Base-by-base conservation (phyloP, 129 eudicot species). In the Lonicera japonica region DNA sequence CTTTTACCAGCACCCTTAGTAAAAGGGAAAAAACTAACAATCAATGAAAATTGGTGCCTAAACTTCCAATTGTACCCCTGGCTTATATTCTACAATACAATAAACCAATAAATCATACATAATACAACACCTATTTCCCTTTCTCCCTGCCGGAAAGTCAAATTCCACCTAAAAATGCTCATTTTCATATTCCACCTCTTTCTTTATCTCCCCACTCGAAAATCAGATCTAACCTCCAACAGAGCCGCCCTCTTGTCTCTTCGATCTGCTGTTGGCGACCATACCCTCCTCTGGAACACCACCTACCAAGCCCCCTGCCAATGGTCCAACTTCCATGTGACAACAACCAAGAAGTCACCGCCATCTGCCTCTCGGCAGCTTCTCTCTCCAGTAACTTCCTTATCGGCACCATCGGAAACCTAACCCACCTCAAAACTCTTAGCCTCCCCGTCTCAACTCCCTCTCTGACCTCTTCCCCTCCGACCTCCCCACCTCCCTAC, bases 361-460 rank as follows among this genome's bases (percentile, higher is more conserved):
- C 3, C 0, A 74, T 81, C 54, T 76, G 58, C 10, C 83, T 81
- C 25, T 83, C 83, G 0, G 76, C 34, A 8, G 25, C 13, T 25
- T 58, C 63, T 11, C 79, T 81, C 2, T 22, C 67, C 15, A 80
- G 87, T 23, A 11, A 24, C 38, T 29, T 81, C 12, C 80, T 80
- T 1, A 2, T 7, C 2, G 60, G 25, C 23, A 22, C 82, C 63
- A 25, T 81, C 29, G 73, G 73, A 10, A 72, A 62, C 46, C 67
- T 81, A 10, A 60, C 74, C 34, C 25, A 57, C 5, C 77, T 81
- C 40, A 68, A 62, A 0, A 56, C 2, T 9, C 71, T 81, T 61
- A 80, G 79, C 46, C 85, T 80, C 46, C n/a, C n/a, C 82, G 82
- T 5, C 8, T 47, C 9, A 80, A 80, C 65, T 21, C 78, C n/a